phyloP scores from a whole-genome alignment of 371 early-diverging fungal genomes.

The Syncephalastrum monosporum region DNA sequence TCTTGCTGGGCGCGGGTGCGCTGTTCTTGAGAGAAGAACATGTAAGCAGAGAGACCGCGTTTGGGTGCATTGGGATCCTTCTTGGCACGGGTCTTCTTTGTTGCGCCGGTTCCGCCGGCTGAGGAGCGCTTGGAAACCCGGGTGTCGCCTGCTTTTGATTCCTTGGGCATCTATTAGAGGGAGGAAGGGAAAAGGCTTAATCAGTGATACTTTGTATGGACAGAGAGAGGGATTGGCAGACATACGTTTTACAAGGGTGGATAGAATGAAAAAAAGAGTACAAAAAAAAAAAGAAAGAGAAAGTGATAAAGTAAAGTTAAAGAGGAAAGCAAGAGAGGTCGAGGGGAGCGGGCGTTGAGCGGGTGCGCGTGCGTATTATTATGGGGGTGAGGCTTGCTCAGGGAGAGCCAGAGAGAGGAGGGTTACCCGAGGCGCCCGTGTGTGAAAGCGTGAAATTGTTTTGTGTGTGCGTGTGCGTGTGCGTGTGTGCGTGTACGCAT shows the following conservation, averaged over 20 bases:
- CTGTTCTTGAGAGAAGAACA: conserved; percentile 74
- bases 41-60: conserved; percentile 74
- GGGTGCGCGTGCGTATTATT: no score
- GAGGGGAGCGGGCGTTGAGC: not conserved
- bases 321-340: conserved; percentile 2
- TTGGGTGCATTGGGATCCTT: conserved; percentile 80
- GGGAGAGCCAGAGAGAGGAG: not conserved
- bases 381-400: no score
- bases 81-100: conserved; percentile 30
- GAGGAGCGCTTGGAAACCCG: conserved; percentile 17
- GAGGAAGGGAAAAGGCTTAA: not conserved
- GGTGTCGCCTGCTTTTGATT: conserved; percentile 14
- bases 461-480: not conserved
- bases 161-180: conserved; percentile 18
- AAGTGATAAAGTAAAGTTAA: not conserved
- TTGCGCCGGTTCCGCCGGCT: not conserved
- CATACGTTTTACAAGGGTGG: not conserved
- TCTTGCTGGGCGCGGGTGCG: conserved; percentile 64
- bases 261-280: conserved; percentile 1
- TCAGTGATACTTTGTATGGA: not conserved
- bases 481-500: conserved; percentile 2
- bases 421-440: conserved; percentile 2
- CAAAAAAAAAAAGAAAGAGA: not conserved
- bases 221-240: not conserved
- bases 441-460: not conserved